Evolutionary conservation across 2,329 filamentous ascomycete species (phyloP), one percentile per base, ranked within the genome.

Genomic region (Zymoseptoria tritici): DNA sequence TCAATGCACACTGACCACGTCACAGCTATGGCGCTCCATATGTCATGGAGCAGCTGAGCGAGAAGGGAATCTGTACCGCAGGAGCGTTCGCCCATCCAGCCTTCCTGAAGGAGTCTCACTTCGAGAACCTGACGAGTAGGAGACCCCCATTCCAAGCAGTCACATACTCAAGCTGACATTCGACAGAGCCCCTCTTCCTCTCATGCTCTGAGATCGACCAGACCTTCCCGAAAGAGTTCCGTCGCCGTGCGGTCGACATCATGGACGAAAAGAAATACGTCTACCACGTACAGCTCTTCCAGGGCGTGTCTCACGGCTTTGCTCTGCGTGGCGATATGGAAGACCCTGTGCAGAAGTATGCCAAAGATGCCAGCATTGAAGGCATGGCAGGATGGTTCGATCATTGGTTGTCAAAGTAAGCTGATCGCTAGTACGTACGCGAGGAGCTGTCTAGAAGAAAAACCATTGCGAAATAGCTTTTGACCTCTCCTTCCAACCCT

Each of bases 61-160:
- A 59, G 26, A 65, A 63, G 5, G 71, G 72, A 13, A 67, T 62
- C 0, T 74, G 77, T 5, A 67, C 69, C 1, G 80, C 72, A 0
- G 80, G 80, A 1, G 80, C 79, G 0, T 79, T 82, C 66, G 80
- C 78, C 0, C 80, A 82, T 62, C 80, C 80, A 1, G 76, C 80
- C 0, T 77, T 79, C 60, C 63, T 82, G 52, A 80, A 78, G 53
- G 78, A 81, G 56, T 68, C 52, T 11, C 77, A 81, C 58, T 79
- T 81, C 55, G 60, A 62, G 9, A 68, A 72, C 2, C 49, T 77
- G 3, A 73, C 74, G 74, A 75, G 42, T 53, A 36, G 11, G 56
- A 36, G 16, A 16, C 6, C 11, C 21, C 9, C 46, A 8, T 22
- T 46, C 50, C 19, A 22, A 52, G 20, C 20, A 52, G 19, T 9